Evolutionary conservation across 2,329 filamentous ascomycete species (phyloP), one percentile per base, ranked within the genome.

Genomic region (Fusarium luffae): DNA sequence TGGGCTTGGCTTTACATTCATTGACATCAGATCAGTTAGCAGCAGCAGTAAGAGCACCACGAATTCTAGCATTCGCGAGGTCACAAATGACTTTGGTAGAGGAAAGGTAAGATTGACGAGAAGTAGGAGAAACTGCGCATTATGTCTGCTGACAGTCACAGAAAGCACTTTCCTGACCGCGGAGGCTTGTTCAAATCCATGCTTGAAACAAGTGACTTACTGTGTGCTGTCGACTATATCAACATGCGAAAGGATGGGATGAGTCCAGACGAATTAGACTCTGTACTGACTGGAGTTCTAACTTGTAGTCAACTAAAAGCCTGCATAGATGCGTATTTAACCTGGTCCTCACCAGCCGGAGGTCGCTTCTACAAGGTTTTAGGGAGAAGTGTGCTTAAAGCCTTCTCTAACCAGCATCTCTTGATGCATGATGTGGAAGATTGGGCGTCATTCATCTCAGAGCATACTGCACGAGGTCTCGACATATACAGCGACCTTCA

Each of bases 101-200:
- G 19, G 27, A 32, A 19, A 48, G n/a, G 27, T 48, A 19, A 18
- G 46, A 0, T 30, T 2, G 9, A 6, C 9, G n/a, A 18, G 10
- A 5, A 37, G 9, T n/a, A 18, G 2, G 3, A 37, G 18, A 2
- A 6, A n/a, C 3, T 7, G 34, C 18, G 10, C 34, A 12, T 37
- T 11, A 2, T n/a, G n/a, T n/a, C 3, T 37, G 18, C 34, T 37
- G 0, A 37, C 18, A 37, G 1, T 0, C 3, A 2, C 6, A 48
- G 27, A 32, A 1, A 10, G 2, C 46, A 48, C 2, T 32, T 48
- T 32, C 13, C 13, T 12, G 13, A 14, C 0, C 4, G 9, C 1
- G 0, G 9, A 3, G 5, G 9, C 3, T 18, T 37, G 0, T 37
- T n/a, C 10, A 4, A 37, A 37, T 0, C 1, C 1, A 37, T 37